Conservation (phyloP, 2,329 filamentous ascomycete genomes). For the Botrytis squamosa region DNA sequence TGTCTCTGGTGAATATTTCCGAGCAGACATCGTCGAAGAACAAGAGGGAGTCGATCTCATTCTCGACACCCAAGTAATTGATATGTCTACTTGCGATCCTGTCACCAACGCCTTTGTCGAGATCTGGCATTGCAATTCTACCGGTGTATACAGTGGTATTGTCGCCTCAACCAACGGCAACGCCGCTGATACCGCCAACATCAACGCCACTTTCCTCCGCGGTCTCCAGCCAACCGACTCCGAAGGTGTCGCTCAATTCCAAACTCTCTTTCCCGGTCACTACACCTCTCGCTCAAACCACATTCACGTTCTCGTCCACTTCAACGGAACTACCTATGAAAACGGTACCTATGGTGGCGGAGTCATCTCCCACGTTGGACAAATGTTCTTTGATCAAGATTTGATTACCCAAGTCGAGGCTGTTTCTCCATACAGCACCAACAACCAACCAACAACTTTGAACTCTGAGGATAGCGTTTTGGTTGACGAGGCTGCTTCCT, state of each 20-base stretch:
- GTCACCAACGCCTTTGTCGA: constrained; percentile 41
- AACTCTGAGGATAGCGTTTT: constrained; percentile 48
- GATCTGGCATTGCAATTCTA: constrained; percentile 45
- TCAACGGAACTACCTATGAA: constrained; percentile 42
- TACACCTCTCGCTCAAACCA: constrained; percentile 5
- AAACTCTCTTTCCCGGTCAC: background rate
- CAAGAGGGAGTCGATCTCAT: constrained; percentile 43
- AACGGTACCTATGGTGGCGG: constrained; percentile 37
- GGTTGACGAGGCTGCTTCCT: constrained; percentile 7
- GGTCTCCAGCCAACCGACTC: constrained; percentile 44
- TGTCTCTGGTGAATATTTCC: constrained; percentile 42
- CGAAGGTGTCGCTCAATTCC: constrained; percentile 45
- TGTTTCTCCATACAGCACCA: constrained; percentile 47
- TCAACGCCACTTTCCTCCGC: constrained; percentile 44
- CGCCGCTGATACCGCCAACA: constrained; percentile 39
- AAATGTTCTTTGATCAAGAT: constrained; percentile 63
- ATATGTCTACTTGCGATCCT: constrained; percentile 45
- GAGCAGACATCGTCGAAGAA: constrained; percentile 34
- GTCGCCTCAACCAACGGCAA: constrained; percentile 46
- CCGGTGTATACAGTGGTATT: constrained; percentile 44
- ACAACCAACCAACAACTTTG: constrained; percentile 47
- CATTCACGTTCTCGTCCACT: constrained; percentile 39
- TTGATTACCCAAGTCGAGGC: constrained; percentile 53
- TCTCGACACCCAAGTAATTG: constrained; percentile 44
- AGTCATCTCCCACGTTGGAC: constrained; percentile 58